A percentile compares a stretch with the other conserved stretches of the same genome.
Evolutionary conservation across 805 yeast genomes (phyloP).

Genomic region (Saccharomycopsis fodiens): DNA sequence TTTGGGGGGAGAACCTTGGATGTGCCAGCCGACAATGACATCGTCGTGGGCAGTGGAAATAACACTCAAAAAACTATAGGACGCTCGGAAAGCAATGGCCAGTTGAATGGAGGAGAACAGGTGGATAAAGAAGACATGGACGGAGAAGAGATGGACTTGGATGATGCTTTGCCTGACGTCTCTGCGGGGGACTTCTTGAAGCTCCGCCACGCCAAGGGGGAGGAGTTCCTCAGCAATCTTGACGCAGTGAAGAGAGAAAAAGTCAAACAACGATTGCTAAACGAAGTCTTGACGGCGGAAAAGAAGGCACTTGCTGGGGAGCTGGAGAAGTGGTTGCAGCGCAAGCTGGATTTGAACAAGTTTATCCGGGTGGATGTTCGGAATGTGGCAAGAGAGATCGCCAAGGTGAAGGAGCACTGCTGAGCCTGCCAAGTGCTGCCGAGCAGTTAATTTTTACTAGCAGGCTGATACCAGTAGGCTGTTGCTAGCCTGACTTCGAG

Average conservation of each 20-base stretch:
- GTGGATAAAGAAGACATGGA: not conserved
- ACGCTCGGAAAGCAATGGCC: not conserved
- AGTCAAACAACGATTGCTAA: constrained; percentile 4
- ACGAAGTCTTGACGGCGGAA: constrained; percentile 10
- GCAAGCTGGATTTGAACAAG: constrained; percentile 12
- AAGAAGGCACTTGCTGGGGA: constrained; percentile 9
- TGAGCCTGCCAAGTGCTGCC: too few species aligned
- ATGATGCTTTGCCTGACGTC: too few species aligned
- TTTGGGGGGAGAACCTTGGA: not conserved
- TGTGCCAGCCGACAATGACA: not conserved
- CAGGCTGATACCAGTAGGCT: not conserved
- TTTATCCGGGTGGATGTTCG: constrained; percentile 15
- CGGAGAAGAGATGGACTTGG: not conserved
- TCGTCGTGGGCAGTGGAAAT: not conserved
- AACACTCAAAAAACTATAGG: not conserved
- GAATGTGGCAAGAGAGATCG: constrained; percentile 5
- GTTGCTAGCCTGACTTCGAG: too few species aligned
- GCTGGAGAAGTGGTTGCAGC: constrained; percentile 10
- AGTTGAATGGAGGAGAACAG: not conserved
- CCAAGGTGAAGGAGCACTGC: constrained; percentile 10
- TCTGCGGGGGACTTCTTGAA: constrained; percentile 9
- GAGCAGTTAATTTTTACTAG: too few species aligned
- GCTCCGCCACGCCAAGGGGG: constrained; percentile 12
- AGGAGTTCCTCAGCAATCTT: constrained; percentile 8
- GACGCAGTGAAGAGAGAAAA: constrained; percentile 5